These are phyloP conservation scores for Colletotrichum euphorbiae DNA, from an alignment of 2,329 filamentous ascomycete genomes.

Conservation along the genomic window DNA sequence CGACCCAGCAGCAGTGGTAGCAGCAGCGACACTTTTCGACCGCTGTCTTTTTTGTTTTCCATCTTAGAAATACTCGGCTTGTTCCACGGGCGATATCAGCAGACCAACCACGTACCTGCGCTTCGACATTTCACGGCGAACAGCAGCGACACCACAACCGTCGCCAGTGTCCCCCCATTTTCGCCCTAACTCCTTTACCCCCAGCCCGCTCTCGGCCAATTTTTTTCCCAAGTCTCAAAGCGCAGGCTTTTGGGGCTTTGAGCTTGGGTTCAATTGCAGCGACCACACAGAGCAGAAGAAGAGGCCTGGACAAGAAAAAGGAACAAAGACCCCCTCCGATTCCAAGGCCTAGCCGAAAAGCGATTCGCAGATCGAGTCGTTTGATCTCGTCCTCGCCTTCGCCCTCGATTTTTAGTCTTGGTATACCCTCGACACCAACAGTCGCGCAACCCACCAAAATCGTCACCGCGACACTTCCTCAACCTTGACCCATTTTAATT, in stretches of 20 bases:
- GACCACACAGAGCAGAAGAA: constrained; percentile 1
- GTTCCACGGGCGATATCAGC: constrained; percentile 26
- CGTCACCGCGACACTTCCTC: constrained; percentile 27
- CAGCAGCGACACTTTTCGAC: not conserved
- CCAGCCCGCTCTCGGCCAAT: constrained; percentile 39
- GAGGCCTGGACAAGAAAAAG: not conserved
- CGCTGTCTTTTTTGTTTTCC: not conserved
- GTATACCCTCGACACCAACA: constrained; percentile 18
- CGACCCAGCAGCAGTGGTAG: not conserved
- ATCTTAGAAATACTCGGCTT: constrained; percentile 6
- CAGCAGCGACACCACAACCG: constrained; percentile 21
- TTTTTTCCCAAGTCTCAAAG: constrained; percentile 37
- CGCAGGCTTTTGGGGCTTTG: constrained; percentile 26
- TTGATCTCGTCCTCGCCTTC: no score
- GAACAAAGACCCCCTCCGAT: constrained; percentile 29
- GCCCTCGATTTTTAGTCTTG: not conserved
- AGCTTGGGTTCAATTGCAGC: constrained; percentile 21
- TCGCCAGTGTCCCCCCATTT: constrained; percentile 19
- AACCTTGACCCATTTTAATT: constrained; percentile 34
- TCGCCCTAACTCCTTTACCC: constrained; percentile 25
- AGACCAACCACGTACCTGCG: constrained; percentile 29
- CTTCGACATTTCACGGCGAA: constrained; percentile 31
- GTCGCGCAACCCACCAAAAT: constrained; percentile 11
- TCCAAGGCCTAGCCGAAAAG: constrained; percentile 13
- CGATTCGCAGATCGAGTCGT: constrained; percentile 2